Base-by-base conservation (phyloP, 768 basidiomycete species). In the Lactifluus rugatus region DNA sequence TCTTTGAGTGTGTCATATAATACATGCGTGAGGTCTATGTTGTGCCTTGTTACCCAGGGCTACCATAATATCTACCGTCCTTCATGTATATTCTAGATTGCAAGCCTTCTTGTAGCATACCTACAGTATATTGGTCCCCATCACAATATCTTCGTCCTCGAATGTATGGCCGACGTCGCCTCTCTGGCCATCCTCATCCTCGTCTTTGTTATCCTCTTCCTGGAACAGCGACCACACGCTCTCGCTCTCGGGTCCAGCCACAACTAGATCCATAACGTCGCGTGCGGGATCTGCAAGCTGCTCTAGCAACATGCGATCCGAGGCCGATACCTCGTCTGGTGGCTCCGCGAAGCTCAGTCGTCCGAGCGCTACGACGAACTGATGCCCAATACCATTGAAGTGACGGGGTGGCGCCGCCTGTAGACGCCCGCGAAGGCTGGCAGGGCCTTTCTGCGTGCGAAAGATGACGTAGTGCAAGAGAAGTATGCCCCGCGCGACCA, bases 321-420 rank as follows among this genome's bases (percentile, higher is more conserved):
- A 60, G n/a, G 45, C 32, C 2, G 59, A 57, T 9, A 67, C 52
- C 62, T 63, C 65, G 6, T 63, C 60, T 1, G 71, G 70, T 8
- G 66, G 56, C n/a, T 62, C 64, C 2, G 84, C 82, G 58, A 81
- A 90, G 56, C 84, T 82, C 48, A 93, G 71, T 60, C 89, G 77
- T 39, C 89, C 86, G 54, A 93, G 79, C 0, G 83, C 80, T n/a
- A 89, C 82, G 28, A 83, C 80, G 66, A 89, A 90, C 67, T 83
- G 76, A 63, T 92, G 83, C 13, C 74, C 74, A 26, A 87, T 70
- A 32, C 82, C 83, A 63, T 79, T 82, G 66, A 85, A 84, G 28
- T 75, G 73, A 32, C 81, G 78, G 48, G 72, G 71, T 13, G 78
- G 72, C 16, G 82, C 79, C 42, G 76, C 72, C 56, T 79, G 78